phyloP scores from a whole-genome alignment of 1,284 basidiomycete genomes.

The Paramarasmius palmivorus region DNA sequence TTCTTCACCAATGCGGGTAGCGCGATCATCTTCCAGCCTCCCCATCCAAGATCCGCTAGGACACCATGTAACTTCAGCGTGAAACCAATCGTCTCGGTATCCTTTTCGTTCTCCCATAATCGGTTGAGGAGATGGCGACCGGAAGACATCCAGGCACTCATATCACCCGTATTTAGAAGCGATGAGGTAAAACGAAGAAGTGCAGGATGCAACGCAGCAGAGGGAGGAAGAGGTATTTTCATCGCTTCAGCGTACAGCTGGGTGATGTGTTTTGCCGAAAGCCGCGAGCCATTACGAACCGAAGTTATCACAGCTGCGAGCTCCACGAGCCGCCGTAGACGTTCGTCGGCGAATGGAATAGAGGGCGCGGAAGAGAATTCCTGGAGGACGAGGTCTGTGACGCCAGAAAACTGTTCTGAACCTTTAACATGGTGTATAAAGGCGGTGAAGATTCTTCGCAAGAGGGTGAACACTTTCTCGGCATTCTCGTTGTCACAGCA shows the following conservation, averaged over 20 bases:
- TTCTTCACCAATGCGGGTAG: conserved; percentile 55
- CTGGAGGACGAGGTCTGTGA: conserved; percentile 56
- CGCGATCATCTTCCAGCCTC: conserved; percentile 70
- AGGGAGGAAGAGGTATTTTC: conserved; percentile 35
- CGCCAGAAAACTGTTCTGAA: conserved; percentile 58
- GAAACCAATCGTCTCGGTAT: conserved; percentile 34
- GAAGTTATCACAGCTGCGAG: conserved; percentile 11
- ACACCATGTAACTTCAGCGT: conserved; percentile 56
- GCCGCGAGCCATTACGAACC: conserved; percentile 14
- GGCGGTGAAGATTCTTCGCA: conserved; percentile 76
- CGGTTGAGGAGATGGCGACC: conserved; percentile 62
- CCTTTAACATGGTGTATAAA: conserved; percentile 79
- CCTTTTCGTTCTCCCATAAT: conserved; percentile 36
- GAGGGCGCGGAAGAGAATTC: conserved; percentile 25
- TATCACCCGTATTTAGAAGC: conserved; percentile 59
- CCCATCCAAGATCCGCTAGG: conserved; percentile 66
- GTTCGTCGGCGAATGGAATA: conserved; percentile 21
- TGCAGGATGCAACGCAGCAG: conserved; percentile 36
- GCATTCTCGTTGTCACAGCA: conserved; percentile 30
- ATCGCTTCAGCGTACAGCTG: conserved; percentile 44
- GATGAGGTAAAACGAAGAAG: conserved; percentile 53
- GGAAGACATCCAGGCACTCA: conserved; percentile 60
- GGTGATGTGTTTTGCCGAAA: conserved; percentile 48
- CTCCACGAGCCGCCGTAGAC: conserved; percentile 17
- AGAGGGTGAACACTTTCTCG: conserved; percentile 49